phyloP scores from a whole-genome alignment of 257 asterid genomes.

The Ballota nigra region DNA sequence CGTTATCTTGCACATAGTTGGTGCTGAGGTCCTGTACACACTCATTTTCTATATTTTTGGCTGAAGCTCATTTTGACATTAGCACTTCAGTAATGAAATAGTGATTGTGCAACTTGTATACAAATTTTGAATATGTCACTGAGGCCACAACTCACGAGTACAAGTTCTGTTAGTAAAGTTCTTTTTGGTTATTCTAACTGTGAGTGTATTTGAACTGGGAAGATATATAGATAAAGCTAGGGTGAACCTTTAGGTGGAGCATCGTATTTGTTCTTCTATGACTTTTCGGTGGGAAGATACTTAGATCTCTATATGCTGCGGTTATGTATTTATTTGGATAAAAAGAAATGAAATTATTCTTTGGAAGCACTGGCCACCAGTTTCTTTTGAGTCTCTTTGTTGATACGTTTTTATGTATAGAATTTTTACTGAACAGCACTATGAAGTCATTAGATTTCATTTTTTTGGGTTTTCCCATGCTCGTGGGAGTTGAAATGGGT shows the following conservation, averaged over 20 bases:
- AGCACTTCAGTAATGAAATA: neutral
- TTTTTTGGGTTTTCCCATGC: slow-evolving; percentile 1
- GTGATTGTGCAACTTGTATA: neutral
- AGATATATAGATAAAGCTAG: neutral
- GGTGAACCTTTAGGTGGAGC: slow-evolving; percentile 12
- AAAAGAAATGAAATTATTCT: neutral
- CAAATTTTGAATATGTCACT: slow-evolving; percentile 8
- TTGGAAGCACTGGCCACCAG: neutral
- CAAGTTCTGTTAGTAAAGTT: neutral
- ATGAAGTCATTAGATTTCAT: neutral
- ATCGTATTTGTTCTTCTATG: slow-evolving; percentile 4
- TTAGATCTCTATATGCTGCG: neutral
- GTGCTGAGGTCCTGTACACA: neutral
- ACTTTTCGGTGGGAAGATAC: neutral
- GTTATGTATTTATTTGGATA: neutral
- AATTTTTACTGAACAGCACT: neutral
- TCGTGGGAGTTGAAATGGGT: neutral
- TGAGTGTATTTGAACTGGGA: neutral
- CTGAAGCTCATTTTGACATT: neutral
- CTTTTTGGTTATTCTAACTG: neutral
- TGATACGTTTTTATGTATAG: neutral
- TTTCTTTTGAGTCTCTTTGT: neutral
- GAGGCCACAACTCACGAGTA: neutral
- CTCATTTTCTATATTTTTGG: neutral
- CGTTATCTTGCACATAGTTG: neutral